Evolutionary conservation across 208 protist species (phyloP).

Genomic region (Angomonas deanei): DNA sequence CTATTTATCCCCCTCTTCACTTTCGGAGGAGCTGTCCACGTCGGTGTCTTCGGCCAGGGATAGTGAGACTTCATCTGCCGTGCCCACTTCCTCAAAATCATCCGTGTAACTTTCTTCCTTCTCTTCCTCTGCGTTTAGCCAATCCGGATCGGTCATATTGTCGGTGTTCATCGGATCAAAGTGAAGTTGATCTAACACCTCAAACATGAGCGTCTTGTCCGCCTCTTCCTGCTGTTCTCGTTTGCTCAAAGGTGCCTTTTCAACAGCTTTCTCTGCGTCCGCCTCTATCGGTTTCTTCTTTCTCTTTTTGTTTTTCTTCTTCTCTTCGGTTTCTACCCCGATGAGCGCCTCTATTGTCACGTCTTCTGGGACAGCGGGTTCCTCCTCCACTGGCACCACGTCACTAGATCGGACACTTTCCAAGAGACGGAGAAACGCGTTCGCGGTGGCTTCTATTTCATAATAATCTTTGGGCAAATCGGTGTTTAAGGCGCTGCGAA

Average conservation of each 20-base stretch:
- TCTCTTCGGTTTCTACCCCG: neutral
- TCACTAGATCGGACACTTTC: neutral
- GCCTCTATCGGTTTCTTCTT: neutral
- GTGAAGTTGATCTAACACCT: neutral
- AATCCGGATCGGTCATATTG: conserved; percentile 6
- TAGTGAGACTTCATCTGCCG: neutral
- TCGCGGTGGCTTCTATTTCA: conserved; percentile 4
- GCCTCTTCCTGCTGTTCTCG: neutral
- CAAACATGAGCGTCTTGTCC: neutral
- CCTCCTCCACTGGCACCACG: neutral
- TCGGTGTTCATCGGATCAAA: neutral
- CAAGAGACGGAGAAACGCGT: conserved; percentile 9
- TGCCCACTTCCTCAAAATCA: conserved; percentile 40
- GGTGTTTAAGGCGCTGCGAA: conserved; percentile 13
- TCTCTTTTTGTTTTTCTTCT: conserved; percentile 2
- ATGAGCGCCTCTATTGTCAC: conserved; percentile 10
- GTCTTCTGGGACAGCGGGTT: neutral
- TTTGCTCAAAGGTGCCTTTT: neutral
- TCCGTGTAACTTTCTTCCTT: conserved; percentile 29
- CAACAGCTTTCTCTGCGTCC: neutral
- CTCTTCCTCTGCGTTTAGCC: conserved; percentile 15
- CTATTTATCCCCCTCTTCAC: too few relatives aligned
- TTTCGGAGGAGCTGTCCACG: too few relatives aligned
- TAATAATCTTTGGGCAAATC: conserved; percentile 7
- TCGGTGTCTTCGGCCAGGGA: too few relatives aligned